phyloP scores from a whole-genome alignment of 1,139 yeast species.

The Yamadazyma friedrichii region DNA sequence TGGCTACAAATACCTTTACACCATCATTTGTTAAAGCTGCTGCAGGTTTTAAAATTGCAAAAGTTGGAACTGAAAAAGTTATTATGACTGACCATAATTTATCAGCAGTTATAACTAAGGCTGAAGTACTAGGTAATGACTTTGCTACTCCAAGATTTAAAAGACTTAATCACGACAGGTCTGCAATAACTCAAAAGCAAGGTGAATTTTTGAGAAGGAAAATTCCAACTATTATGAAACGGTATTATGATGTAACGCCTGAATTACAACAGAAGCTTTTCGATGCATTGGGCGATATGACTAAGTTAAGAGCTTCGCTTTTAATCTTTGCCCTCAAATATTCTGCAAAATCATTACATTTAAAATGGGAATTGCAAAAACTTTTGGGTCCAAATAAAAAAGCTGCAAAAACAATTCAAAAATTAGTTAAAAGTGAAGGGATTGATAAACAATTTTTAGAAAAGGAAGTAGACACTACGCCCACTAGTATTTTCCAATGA shows the following conservation, averaged over 20 bases:
- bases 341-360: constrained; percentile 25
- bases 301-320: constrained; percentile 37
- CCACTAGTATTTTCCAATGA: neutral
- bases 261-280: constrained; percentile 20
- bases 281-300: constrained; percentile 20
- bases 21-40: neutral
- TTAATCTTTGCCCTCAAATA: constrained; percentile 45
- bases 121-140: constrained; percentile 13
- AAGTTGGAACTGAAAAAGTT: constrained; percentile 8
- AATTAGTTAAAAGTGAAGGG: neutral
- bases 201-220: constrained; percentile 13
- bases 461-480: neutral
- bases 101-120: constrained; percentile 20
- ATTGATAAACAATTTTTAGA: neutral
- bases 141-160: neutral
- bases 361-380: constrained; percentile 30
- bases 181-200: constrained; percentile 19
- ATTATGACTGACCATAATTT: constrained; percentile 17
- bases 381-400: constrained; percentile 26
- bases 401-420: constrained; percentile 7
- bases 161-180: neutral
- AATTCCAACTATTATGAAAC: constrained; percentile 16
- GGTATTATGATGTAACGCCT: constrained; percentile 17
- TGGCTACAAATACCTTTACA: constrained; percentile 10
- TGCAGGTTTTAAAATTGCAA: constrained; percentile 10